Evolutionary conservation across 108 stramenopile genomes (phyloP).

Genomic region (Bacterosira constricta): DNA sequence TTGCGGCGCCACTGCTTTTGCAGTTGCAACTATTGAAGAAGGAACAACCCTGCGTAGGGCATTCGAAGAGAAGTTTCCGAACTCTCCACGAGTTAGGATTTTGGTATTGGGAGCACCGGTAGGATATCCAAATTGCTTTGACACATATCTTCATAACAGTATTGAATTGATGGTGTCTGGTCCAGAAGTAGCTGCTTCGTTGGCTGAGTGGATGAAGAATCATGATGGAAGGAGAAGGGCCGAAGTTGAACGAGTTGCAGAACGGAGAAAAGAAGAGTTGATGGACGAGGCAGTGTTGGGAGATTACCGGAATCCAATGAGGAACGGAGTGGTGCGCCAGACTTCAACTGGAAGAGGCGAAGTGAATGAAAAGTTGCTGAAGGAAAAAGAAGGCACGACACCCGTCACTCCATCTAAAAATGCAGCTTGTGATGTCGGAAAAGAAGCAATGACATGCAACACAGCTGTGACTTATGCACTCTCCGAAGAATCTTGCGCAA

Average conservation of each 20-base stretch:
- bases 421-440: too few species aligned
- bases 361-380: background rate
- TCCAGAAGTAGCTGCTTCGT: conserved; percentile 59
- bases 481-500: too few species aligned
- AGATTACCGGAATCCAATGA: conserved; percentile 1
- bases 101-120: conserved; percentile 71
- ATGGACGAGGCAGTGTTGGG: background rate
- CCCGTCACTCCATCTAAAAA: too few species aligned
- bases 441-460: too few species aligned
- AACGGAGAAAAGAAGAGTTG: conserved; percentile 45
- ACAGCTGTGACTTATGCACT: too few species aligned
- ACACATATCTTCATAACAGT: conserved; percentile 63
- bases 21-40: conserved; percentile 71
- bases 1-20: conserved; percentile 70
- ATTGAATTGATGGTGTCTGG: conserved; percentile 74
- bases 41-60: conserved; percentile 58
- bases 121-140: conserved; percentile 63
- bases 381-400: background rate
- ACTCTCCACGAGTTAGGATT: conserved; percentile 49
- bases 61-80: conserved; percentile 35
- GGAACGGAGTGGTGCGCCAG: conserved; percentile 18
- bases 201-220: conserved; percentile 56
- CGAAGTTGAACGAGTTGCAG: conserved; percentile 61
- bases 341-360: background rate
- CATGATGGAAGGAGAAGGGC: conserved; percentile 51